Base-by-base conservation (phyloP, 805 yeast genomes). In the Cyberlindnera mycetangii region DNA sequence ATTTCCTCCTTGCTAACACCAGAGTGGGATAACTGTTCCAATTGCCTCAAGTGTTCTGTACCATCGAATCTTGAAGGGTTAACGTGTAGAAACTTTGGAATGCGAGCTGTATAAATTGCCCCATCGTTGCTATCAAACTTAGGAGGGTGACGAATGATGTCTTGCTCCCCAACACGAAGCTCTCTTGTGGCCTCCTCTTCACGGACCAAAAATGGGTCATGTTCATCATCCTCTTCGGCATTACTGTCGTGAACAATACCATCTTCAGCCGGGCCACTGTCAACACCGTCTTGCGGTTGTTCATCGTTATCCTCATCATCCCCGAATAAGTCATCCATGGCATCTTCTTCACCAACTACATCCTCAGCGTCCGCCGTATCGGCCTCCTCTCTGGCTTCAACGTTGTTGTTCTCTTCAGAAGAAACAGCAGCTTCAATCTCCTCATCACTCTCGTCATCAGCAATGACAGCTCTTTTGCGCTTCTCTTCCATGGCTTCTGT, bases 61-160 rank as follows among this genome's bases (percentile, higher is more conserved):
- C 93, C 88, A 52, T 89, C 95, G 64, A 92, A 93, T 31, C 96
- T 95, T 49, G 79, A 78, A 2, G 97, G 85, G 49, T 89, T 95
- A 27, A 90, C 80, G 42, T 78, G 80, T 46, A 93, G 67, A 57
- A 87, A 92, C 17, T 88, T 82, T 2, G 99, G 99, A 48, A 90
- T 68, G 50, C 85, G 83, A 40, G 85, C 77, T 50, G 67, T 66
- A 61, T 71, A 59, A 54, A 73, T 32, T 46, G 66, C 30, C 43
- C 67, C 59, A 58, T 74, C 50, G 54, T 60, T 42, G 20, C 32
- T 17, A 2, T 68, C 62, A 15, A 59, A 57, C 16, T 64, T 65
- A 11, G 58, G 54, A 5, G 69, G 65, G 17, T 58, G 60, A 45
- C 72, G 77, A 7, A 74, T 62, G 43, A 68, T 60, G 75, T 76